Evolutionary conservation across 192 early-diverging fungal genomes (phyloP), one percentile per base, ranked within the genome.

Genomic region (Pilaira anomala): DNA sequence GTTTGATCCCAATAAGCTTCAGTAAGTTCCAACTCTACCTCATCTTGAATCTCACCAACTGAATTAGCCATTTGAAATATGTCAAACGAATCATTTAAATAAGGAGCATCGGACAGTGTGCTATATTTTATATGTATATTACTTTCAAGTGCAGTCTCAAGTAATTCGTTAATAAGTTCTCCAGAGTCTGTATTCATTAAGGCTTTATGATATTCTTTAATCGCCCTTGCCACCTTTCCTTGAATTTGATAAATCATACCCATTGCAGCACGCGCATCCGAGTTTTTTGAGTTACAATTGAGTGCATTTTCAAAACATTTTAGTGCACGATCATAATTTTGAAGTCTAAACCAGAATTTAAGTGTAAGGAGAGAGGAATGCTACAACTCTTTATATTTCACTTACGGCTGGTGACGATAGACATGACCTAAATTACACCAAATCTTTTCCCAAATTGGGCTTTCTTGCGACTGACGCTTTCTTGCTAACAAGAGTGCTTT

Each of bases 401-500:
- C n/a, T 66, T 36, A 88, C 56, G 33, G 33, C 14, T 21, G 74
- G 45, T 78, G 66, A 19, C 87, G 76, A 70, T 86, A 83, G 2
- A 78, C 68, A 58, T 91, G 89, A 0, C 80, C 91, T 28, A 91
- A 62, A 63, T 93, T 93, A 46, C 70, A 82, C 74, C 80, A 86
- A 7, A 77, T 72, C 0, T 79, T 77, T 61, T 85, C 85, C 84
- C 86, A 91, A 24, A 80, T 76, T 3, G 36, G 33, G 7, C 72
- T 66, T 40, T 67, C 71, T 21, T 72, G 63, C n/a, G 68, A 64
- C 49, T 84, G 80, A 2, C 71, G 62, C 0, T 69, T 52, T 22
- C 84, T 72, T 5, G 80, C 77, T 13, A 87, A 62, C 42, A 68
- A 45, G 2, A 91, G 57, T 1, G 86, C 82, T 8, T 69, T 71